These are phyloP conservation scores for Hexamita inflata DNA, from an alignment of 208 protist genomes.

Conservation along the genomic window DNA sequence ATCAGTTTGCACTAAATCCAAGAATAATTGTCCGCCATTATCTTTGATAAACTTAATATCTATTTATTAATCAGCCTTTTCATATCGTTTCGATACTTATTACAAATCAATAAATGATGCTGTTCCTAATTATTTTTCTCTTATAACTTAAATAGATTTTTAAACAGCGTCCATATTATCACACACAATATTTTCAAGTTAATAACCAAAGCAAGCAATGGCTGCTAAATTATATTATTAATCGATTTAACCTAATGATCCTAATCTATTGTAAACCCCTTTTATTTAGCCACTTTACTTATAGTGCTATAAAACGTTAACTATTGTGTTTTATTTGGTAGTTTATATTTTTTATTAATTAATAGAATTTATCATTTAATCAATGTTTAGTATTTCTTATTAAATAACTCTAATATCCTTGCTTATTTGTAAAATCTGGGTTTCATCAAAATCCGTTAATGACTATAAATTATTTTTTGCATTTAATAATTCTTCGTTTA, in stretches of 20 bases:
- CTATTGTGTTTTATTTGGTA: too few species aligned
- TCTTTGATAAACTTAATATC: conserved; percentile 4
- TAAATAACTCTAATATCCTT: too few species aligned
- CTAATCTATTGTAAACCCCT: conserved; percentile 28
- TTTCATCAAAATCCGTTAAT: too few species aligned
- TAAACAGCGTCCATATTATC: conserved; percentile 1
- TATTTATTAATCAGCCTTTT: background rate
- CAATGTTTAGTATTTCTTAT: too few species aligned
- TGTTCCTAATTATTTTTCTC: conserved; percentile 24
- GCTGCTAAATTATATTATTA: conserved; percentile 19
- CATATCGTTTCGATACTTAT: background rate
- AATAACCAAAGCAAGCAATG: background rate
- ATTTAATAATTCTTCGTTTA: too few species aligned
- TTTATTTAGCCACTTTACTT: background rate
- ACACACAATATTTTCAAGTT: conserved; percentile 34
- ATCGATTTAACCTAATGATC: conserved; percentile 27
- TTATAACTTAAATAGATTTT: conserved; percentile 11
- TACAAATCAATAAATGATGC: conserved; percentile 28
- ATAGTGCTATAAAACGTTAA: background rate
- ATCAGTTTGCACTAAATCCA: conserved; percentile 6
- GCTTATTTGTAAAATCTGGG: too few species aligned
- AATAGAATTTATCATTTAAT: too few species aligned
- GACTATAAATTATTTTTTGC: too few species aligned
- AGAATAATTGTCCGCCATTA: background rate
- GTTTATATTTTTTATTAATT: too few species aligned